Conservation (phyloP, 257 asterid genomes). For the Jaltomata sinuosa region DNA sequence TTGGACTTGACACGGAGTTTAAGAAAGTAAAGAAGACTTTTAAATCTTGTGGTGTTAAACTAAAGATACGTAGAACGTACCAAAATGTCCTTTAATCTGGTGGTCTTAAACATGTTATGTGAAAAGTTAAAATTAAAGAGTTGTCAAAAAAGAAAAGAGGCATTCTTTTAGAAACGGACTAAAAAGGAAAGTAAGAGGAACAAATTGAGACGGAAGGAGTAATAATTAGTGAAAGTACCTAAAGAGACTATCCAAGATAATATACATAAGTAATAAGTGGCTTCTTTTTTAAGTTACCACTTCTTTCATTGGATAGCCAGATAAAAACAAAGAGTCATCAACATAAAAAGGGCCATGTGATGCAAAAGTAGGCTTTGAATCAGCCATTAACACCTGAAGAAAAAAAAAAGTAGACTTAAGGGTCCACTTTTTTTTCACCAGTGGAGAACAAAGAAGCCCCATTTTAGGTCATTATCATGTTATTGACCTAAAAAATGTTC, state of each 20-base stretch:
- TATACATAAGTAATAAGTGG: background rate
- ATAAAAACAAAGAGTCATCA: background rate
- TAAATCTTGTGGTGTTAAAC: too few species aligned
- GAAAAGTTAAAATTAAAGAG: too few species aligned
- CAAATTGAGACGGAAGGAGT: too few species aligned
- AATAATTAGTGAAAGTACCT: background rate
- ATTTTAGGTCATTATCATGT: constrained; percentile 18
- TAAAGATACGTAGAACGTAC: too few species aligned
- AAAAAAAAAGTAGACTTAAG: background rate
- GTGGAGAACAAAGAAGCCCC: constrained; percentile 11
- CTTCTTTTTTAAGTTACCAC: background rate
- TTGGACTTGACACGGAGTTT: too few species aligned
- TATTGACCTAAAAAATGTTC: constrained; percentile 14
- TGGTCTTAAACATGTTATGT: too few species aligned
- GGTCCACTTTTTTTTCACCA: constrained; percentile 27
- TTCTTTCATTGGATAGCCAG: constrained; percentile 2
- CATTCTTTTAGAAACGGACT: too few species aligned
- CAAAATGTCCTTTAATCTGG: too few species aligned
- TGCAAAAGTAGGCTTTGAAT: constrained; percentile 29
- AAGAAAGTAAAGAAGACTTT: background rate
- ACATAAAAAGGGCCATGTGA: background rate
- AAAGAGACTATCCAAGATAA: background rate
- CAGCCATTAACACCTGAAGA: constrained; percentile 26
- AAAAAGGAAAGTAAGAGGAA: too few species aligned
- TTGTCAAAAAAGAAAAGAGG: too few species aligned